Conservation (phyloP, 2,329 filamentous ascomycete genomes). For the Monilinia fructigena region DNA sequence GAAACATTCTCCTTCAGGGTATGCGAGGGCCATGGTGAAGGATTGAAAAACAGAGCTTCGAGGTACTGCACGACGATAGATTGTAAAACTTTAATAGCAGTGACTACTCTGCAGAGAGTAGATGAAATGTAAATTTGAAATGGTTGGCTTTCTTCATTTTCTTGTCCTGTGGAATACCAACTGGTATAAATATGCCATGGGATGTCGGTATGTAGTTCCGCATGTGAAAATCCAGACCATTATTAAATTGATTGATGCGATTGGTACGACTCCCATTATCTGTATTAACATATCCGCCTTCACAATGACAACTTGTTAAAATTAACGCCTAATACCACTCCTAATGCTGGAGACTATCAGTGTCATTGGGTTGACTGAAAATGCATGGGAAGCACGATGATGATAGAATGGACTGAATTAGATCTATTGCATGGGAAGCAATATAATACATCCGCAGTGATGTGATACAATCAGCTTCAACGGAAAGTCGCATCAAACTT, state of each 20-base stretch:
- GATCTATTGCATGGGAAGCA: too few relatives aligned
- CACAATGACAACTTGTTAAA: neutral
- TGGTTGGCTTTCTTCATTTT: neutral
- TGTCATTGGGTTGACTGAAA: neutral
- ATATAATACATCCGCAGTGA: neutral
- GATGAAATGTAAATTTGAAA: neutral
- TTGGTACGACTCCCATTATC: neutral
- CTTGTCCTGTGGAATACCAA: neutral
- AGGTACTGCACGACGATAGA: neutral
- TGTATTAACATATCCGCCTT: neutral
- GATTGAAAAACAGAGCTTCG: neutral
- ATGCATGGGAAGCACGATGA: neutral
- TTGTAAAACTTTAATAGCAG: neutral
- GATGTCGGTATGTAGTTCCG: too few relatives aligned
- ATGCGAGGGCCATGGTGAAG: slow-evolving; percentile 7
- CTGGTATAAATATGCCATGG: neutral
- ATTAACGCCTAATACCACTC: neutral
- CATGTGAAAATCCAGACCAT: neutral
- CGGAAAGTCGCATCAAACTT: neutral
- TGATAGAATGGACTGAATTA: neutral
- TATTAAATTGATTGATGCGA: neutral
- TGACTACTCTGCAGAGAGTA: neutral
- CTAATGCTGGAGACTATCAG: neutral
- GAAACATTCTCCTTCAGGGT: slow-evolving; percentile 11
- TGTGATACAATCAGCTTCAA: neutral